Evolutionary conservation across 2,329 filamentous ascomycete species (phyloP), one percentile per base, ranked within the genome.

Genomic region (Nemania sp.): DNA sequence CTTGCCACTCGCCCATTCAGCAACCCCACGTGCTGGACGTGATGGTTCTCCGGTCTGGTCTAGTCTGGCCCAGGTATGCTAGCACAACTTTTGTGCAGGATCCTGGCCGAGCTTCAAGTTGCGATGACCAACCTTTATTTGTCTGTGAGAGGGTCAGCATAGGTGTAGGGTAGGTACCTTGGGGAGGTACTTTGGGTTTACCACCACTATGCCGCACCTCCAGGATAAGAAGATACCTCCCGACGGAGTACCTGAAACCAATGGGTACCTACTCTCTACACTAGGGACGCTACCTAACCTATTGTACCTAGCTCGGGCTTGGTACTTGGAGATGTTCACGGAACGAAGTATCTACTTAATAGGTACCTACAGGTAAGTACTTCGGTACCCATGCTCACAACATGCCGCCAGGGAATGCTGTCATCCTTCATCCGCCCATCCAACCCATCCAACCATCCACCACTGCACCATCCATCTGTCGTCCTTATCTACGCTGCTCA

Each of bases 1-100:
- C 25, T 29, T 29, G 25, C 25, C 25, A 29, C 25, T 29, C 60
- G 58, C 61, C 69, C 68, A 71, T 68, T 68, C 66, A 64, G 54
- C 63, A 29, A 67, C 67, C 68, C 69, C 69, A 71, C 69, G 69
- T 71, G 69, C 63, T 7, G 42, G 25, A 46, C 25, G 25, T 29
- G 25, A 29, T 29, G 25, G 25, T 11, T n/a, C 21, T 18, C 11
- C 39, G 57, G 60, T 39, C 50, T 55, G n/a, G 45, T 39, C 40
- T 46, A 15, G 47, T 15, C 32, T 20, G 18, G 17, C 35, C 43
- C n/a, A n/a, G n/a, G n/a, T 39, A n/a, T 20, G 42, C 17, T 54
- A 56, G 47, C 46, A 62, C 48, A 51, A 49, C 48, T 65, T 51
- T 51, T 49, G 54, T 51, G 45, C 50, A 49, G 43, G 40, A 57